Base-by-base conservation (phyloP, 805 yeast species). In the Lipomyces orientalis region DNA sequence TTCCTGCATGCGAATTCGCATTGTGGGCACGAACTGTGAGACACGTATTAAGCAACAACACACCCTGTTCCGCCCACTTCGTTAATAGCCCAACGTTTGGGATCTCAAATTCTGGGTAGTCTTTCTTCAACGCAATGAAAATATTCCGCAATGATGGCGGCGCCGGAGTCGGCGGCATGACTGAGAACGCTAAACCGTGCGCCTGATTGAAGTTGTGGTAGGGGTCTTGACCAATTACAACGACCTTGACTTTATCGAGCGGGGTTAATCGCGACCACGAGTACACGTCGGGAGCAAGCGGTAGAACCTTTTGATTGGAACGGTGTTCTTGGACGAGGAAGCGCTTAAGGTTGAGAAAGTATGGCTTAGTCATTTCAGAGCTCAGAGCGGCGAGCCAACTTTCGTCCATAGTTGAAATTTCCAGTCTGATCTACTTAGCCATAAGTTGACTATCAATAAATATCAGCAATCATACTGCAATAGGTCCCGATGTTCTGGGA, bases 171-270 rank as follows among this genome's bases (percentile, higher is more conserved):
- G 97, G 97, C 39, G 90, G 89, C 64, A 87, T 83, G 0, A 95
- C 98, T 25, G 96, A 90, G 73, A 95, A 95, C 2, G 99, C 98
- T 35, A 95, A 80, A 0, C 99, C 99, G 75, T 95, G 99, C 0
- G 99, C 99, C 78, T 95, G 99, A 76, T 90, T 90, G 73, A 79
- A 79, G 77, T 93, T 92, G 78, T 95, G 99, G 77, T 95, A 95
- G 0, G 99, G 99, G 77, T 95, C 99, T 77, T 95, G 99, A 0
- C 99, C 99, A 57, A 95, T 81, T 12, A 95, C 85, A 0, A 95
- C 84, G 34, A 94, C 95, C 74, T 87, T 88, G 22, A 93, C 90
- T 2, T 84, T 77, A 3, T 86, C 81, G 25, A 94, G 80, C 0
- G 97, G 97, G 0, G 98, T 92, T 19, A 88, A 82, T 39, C 92